Conservation (phyloP, 306 rosid genomes). For the Malus asiatica region DNA sequence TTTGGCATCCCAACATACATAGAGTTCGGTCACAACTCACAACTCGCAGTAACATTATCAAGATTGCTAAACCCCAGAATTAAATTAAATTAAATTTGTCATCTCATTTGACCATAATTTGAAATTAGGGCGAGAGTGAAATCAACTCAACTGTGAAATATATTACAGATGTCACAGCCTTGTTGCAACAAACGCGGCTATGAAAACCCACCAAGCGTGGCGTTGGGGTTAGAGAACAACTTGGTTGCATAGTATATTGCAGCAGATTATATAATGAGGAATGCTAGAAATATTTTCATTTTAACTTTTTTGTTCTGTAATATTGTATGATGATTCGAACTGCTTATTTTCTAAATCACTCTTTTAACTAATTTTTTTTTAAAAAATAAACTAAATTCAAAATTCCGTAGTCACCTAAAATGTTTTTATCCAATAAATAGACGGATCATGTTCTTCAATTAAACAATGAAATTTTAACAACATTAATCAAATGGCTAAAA, state of each 20-base stretch:
- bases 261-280: not conserved
- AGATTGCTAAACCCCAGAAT: slow-evolving; percentile 15
- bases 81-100: not conserved
- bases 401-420: too few relatives aligned
- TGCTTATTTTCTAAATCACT: too few relatives aligned
- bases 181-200: slow-evolving; percentile 5
- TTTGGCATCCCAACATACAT: slow-evolving; percentile 10
- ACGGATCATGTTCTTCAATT: not conserved
- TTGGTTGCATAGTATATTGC: slow-evolving; percentile 6
- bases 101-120: not conserved
- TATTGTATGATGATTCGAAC: not conserved
- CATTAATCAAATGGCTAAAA: not conserved
- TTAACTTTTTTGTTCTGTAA: too few relatives aligned
- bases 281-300: not conserved
- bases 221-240: slow-evolving; percentile 20
- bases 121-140: not conserved
- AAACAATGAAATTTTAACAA: not conserved
- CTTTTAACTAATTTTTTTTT: too few relatives aligned
- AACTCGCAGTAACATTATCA: not conserved
- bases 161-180: slow-evolving; percentile 7
- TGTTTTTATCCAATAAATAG: too few relatives aligned
- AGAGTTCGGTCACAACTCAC: not conserved
- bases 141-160: slow-evolving; percentile 3
- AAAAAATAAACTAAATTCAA: too few relatives aligned
- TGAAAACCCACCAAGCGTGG: slow-evolving; percentile 19